Evolutionary conservation across 306 rosid species (phyloP), one percentile per base, ranked within the genome.

Genomic region (Parietaria judaica): DNA sequence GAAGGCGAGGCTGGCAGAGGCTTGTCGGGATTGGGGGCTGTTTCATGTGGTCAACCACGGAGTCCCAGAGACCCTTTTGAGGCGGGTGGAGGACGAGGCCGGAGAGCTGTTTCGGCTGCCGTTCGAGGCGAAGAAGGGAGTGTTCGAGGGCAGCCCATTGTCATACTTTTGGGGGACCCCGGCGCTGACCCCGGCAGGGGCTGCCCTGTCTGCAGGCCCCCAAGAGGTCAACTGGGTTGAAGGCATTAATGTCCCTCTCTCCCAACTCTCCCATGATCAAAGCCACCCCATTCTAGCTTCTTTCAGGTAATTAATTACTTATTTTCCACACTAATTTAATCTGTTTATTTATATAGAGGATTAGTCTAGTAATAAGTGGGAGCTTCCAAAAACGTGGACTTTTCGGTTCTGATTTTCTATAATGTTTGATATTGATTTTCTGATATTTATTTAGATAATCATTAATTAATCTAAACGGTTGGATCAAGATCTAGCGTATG

Each of bases 151-250:
- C 45, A 60, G 34, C 39, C 84, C 88, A 23, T 14, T 82, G 34
- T 64, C 83, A 8, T 84, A 87, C 63, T 84, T 87, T 76, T 84
- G 86, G 88, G 95, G 95, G 36, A 87, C 86, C 35, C 81, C 92
- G 63, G 83, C 68, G 54, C 81, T 84, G 3, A 72, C 80, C 23
- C 80, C 79, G 1, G 64, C 84, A 11, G 91, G 91, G 14, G 43
- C 66, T 8, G 66, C 84, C 8, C 14, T 81, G 37, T 45, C 67
- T 1, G 67, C 35, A 34, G 69, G 52, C 11, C 58, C 69, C 44
- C 73, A 66, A 17, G 70, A 70, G 59, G 54, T 78, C 70, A 80
- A 82, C 41, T 78, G 76, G 89, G 83, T 84, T 36, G 95, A 87
- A 78, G 92, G 89, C 6, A 49, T 82, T 36, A 61, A 70, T 63